Evolutionary conservation across 164 flowering plant genomes (phyloP), one percentile per base, ranked within the genome.

Genomic region (Taxillus chinensis): DNA sequence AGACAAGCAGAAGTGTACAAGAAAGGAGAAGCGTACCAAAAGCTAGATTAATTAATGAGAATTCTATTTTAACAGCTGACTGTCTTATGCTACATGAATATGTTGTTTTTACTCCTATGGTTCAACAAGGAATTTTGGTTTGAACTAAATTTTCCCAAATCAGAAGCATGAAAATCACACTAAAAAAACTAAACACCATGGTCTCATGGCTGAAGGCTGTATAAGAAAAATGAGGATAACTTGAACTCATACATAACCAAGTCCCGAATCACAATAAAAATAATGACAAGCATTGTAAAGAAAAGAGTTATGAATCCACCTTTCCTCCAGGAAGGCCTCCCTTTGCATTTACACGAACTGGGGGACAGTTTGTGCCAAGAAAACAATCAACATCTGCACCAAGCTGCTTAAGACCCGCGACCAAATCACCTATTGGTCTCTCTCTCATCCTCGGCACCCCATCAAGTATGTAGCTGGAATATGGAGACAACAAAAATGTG

Each of bases 311-410:
- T 40, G 51, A 60, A 13, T 79, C 57, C 61, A 95, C 97, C 87
- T 87, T 95, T 66, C 97, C 99, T 50, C 97, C 97, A 12, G 97
- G 97, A 78, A 95, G 97, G 51, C 97, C 99, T n/a, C 96, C 97
- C 52, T 83, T 89, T 71, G 75, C 91, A 73, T 77, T 83, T 50
- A 95, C 71, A 54, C 86, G 83, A 42, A 95, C 96, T 66, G 99
- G 99, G 45, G 99, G 99, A 69, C 99, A 95, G 61, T 84, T 79
- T 59, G 99, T 91, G 64, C 93, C 96, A 62, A 83, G 72, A 51
- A 66, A 81, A 72, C 99, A 95, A 64, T 89, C 92, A 72, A 79
- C 92, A 67, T 89, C 93, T 60, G 95, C 93, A 66, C 97, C 99
- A 68, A 95, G 97, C 83, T 95, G 99, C 86, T 91, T 85, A 59